phyloP scores from a whole-genome alignment of 1,284 basidiomycete genomes.

The Ustilago crameri region DNA sequence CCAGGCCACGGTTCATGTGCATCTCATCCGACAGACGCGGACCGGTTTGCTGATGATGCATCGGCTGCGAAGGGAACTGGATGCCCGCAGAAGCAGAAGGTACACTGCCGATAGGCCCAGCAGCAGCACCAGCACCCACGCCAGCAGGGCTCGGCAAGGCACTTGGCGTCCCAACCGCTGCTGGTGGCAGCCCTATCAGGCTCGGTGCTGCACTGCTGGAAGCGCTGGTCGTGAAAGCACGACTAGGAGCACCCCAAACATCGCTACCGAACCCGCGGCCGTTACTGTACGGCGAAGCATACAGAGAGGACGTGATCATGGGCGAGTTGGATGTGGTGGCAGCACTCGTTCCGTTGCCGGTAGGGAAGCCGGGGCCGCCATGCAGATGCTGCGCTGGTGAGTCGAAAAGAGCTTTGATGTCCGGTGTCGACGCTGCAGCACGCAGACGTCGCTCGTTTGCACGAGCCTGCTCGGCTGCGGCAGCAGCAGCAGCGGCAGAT shows the following conservation, averaged over 20 bases:
- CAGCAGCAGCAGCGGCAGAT: slow-evolving; percentile 22
- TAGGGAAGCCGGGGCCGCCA: slow-evolving; percentile 68
- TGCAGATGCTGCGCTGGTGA: slow-evolving; percentile 64
- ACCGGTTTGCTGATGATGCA: slow-evolving; percentile 37
- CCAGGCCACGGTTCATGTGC: slow-evolving; percentile 39
- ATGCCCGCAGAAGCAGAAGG: slow-evolving; percentile 26
- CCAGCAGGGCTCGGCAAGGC: slow-evolving; percentile 28
- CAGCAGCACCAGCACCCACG: background rate
- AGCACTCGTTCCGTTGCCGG: slow-evolving; percentile 27
- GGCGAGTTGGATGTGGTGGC: slow-evolving; percentile 52
- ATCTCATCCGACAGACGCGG: slow-evolving; percentile 52
- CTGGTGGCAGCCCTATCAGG: slow-evolving; percentile 37
- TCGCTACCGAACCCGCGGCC: slow-evolving; percentile 57
- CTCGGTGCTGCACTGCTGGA: slow-evolving; percentile 39
- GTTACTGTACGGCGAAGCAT: slow-evolving; percentile 60
- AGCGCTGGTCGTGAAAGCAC: slow-evolving; percentile 39
- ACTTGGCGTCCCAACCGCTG: slow-evolving; percentile 26
- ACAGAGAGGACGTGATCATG: slow-evolving; percentile 57
- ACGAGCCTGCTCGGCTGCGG: slow-evolving; percentile 68
- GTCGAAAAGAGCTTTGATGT: slow-evolving; percentile 92
- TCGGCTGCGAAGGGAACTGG: slow-evolving; percentile 50
- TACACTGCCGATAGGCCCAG: slow-evolving; percentile 23
- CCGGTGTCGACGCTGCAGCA: slow-evolving; percentile 86
- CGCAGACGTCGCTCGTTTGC: slow-evolving; percentile 80
- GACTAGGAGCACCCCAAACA: slow-evolving; percentile 63